These are phyloP conservation scores for Arabidopsis hybrid DNA, from an alignment of 441 rosid species.

Conservation along the genomic window DNA sequence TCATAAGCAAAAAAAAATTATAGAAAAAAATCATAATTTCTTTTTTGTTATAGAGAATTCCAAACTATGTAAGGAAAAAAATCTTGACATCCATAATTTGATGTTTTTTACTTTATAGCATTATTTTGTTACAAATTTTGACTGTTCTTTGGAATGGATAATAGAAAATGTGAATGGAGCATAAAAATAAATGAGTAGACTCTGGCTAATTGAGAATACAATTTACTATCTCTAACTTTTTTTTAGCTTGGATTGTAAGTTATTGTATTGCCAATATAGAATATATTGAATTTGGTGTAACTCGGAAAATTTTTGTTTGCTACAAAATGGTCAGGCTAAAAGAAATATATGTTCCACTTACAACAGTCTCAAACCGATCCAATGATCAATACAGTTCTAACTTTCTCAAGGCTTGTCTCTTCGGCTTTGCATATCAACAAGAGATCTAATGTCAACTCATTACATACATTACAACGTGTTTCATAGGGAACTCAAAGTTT, in stretches of 20 bases:
- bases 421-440: neutral
- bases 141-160: slow-evolving; percentile 2
- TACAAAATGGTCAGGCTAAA: neutral
- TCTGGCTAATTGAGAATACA: neutral
- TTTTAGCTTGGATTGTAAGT: neutral
- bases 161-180: neutral
- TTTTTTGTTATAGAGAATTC: neutral
- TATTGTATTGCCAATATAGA: neutral
- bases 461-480: neutral
- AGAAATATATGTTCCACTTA: neutral
- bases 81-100: slow-evolving; percentile 1
- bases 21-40: slow-evolving; percentile 11
- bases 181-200: neutral
- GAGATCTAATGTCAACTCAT: slow-evolving; percentile 1
- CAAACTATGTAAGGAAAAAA: neutral
- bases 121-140: slow-evolving; percentile 7
- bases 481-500: neutral
- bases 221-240: neutral
- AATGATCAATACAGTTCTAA: neutral
- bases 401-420: neutral
- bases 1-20: neutral
- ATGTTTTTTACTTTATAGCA: slow-evolving; percentile 17
- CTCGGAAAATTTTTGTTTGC: neutral
- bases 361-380: neutral
- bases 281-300: neutral